Evolutionary conservation across 306 rosid genomes (phyloP).

Genomic region (Sicyos baderoa): DNA sequence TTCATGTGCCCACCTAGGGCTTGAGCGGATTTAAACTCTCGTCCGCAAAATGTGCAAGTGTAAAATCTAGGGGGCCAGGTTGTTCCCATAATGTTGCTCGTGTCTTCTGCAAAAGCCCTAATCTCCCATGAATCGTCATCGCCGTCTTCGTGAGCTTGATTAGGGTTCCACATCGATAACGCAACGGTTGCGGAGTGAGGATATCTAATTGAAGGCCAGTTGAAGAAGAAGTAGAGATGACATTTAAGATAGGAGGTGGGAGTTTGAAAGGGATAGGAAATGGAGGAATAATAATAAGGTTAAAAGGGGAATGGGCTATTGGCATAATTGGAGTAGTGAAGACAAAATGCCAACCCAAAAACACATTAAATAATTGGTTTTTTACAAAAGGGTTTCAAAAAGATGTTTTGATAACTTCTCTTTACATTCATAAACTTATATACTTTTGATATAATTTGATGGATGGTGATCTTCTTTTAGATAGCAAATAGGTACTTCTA

Average conservation of each 20-base stretch:
- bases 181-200: not conserved
- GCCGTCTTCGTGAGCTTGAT: slow-evolving; percentile 42
- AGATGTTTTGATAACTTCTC: not conserved
- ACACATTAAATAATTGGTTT: not conserved
- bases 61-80: slow-evolving; percentile 96
- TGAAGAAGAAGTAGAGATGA: not conserved
- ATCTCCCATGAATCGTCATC: slow-evolving; percentile 93
- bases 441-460: not conserved
- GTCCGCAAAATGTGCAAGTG: slow-evolving; percentile 68
- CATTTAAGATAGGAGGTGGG: slow-evolving; percentile 15
- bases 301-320: slow-evolving; percentile 17
- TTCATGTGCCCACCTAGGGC: slow-evolving; percentile 99
- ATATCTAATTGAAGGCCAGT: not conserved
- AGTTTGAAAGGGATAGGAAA: slow-evolving; percentile 19
- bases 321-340: slow-evolving; percentile 12
- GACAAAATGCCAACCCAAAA: slow-evolving; percentile 20
- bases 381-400: not conserved
- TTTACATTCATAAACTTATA: not conserved
- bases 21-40: slow-evolving; percentile 85
- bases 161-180: slow-evolving; percentile 24
- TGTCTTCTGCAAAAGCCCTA: slow-evolving; percentile 79
- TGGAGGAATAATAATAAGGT: slow-evolving; percentile 8
- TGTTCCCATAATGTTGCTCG: slow-evolving; percentile 59
- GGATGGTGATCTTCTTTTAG: not conserved
- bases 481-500: not conserved